A percentile compares a stretch with the other conserved stretches of the same genome.
phyloP scores from a whole-genome alignment of 805 yeast genomes.

The Lipomyces japonicus region DNA sequence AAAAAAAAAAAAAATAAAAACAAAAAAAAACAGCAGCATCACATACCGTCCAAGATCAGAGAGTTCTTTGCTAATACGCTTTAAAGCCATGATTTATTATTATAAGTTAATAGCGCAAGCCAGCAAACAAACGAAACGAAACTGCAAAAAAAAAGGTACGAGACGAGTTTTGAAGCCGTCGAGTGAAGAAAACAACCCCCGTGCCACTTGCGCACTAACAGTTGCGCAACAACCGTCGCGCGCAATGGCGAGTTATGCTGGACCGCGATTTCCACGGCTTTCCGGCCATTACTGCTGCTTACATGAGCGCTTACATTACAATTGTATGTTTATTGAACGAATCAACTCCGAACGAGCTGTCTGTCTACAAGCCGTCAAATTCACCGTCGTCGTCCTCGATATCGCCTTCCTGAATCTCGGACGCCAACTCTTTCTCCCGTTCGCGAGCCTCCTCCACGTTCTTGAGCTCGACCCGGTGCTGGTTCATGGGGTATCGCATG shows the following conservation, averaged over 20 bases:
- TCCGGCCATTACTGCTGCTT: constrained; percentile 4
- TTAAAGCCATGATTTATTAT: constrained; percentile 59
- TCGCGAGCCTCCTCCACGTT: constrained; percentile 54
- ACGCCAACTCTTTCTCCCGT: constrained; percentile 49
- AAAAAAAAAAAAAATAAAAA: background rate
- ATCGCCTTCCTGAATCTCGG: constrained; percentile 45
- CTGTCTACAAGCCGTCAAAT: constrained; percentile 23
- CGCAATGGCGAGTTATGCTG: background rate
- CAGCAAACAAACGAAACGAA: background rate
- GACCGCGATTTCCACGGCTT: constrained; percentile 8
- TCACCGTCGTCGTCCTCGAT: constrained; percentile 43
- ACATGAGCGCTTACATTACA: background rate
- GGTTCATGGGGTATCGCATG: constrained; percentile 79
- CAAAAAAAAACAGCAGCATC: constrained; percentile 2
- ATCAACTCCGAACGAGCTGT: background rate
- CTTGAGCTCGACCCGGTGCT: constrained; percentile 49
- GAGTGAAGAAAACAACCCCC: too few species aligned
- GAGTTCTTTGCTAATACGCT: constrained; percentile 94
- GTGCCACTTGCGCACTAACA: too few species aligned
- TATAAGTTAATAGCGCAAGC: background rate
- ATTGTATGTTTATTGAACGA: background rate
- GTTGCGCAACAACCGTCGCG: constrained; percentile 10
- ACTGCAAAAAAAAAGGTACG: background rate
- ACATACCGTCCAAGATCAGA: constrained; percentile 91
- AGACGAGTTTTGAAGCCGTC: background rate